Percentiles rank a stretch among this genome's conserved stretches.
Conservation (phyloP, 2,329 filamentous ascomycete genomes). For the Fusarium papillatum region DNA sequence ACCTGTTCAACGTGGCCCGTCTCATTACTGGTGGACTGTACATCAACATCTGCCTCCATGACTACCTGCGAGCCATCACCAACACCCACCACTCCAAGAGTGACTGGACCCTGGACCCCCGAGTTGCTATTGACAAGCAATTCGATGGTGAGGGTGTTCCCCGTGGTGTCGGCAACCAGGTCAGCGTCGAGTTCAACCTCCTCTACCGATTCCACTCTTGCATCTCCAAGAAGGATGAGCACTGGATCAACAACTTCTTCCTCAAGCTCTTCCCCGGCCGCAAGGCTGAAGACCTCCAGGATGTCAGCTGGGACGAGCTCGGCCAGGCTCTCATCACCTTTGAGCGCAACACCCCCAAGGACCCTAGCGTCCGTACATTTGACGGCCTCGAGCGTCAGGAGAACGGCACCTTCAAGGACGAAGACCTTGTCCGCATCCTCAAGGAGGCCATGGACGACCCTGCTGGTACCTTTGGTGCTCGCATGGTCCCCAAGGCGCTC, state of each 20-base stretch:
- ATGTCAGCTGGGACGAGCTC: conserved; percentile 40
- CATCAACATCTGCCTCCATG: conserved; percentile 68
- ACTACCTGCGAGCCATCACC: conserved; percentile 73
- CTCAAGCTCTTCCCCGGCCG: conserved; percentile 41
- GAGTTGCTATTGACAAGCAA: conserved; percentile 64
- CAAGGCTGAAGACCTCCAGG: conserved; percentile 56
- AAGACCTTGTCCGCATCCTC: conserved; percentile 69
- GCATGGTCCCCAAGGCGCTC: conserved; percentile 70
- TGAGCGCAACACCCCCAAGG: conserved; percentile 41
- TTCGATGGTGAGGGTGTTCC: conserved; percentile 61
- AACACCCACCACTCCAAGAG: conserved; percentile 71
- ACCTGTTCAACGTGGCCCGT: conserved; percentile 65
- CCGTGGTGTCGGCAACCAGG: conserved; percentile 74
- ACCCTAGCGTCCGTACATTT: conserved; percentile 63
- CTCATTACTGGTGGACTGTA: conserved; percentile 66
- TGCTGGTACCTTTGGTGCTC: conserved; percentile 70
- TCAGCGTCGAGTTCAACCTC: conserved; percentile 77
- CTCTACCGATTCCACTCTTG: conserved; percentile 76
- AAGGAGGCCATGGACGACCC: conserved; percentile 71
- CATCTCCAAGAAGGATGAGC: conserved; percentile 71
- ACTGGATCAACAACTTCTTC: conserved; percentile 71
- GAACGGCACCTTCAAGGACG: conserved; percentile 68
- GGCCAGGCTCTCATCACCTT: conserved; percentile 34
- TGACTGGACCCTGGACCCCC: conserved; percentile 74
- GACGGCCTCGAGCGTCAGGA: conserved; percentile 60